A percentile compares a stretch with the other conserved stretches of the same genome.
Evolutionary conservation across 202 grass and related monocot species (phyloP).

Genomic region (Carex arenaria): DNA sequence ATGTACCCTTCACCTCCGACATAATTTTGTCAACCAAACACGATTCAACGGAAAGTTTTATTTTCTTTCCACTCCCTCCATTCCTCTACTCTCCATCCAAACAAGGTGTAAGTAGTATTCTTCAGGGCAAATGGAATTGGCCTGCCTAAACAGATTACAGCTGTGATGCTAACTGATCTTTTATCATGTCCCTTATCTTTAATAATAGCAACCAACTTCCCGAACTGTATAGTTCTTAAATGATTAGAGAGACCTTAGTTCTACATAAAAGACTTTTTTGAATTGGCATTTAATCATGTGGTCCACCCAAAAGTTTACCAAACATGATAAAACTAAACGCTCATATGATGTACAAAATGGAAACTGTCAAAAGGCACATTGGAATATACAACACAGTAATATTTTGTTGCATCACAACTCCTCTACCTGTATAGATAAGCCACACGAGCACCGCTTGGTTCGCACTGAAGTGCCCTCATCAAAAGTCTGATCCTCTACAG

Average conservation of each 20-base stretch:
- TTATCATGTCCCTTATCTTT: not conserved
- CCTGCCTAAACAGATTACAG: no score
- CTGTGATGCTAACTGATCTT: not conserved
- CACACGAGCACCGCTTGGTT: slow-evolving; percentile 72
- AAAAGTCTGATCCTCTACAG: slow-evolving; percentile 55
- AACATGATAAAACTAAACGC: not conserved
- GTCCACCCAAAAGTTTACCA: not conserved
- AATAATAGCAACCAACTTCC: not conserved
- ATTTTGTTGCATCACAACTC: slow-evolving; percentile 41
- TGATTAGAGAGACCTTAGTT: not conserved
- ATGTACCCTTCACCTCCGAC: no score
- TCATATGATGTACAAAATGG: not conserved
- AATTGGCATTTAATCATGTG: not conserved
- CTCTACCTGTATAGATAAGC: slow-evolving; percentile 84
- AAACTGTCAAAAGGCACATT: not conserved
- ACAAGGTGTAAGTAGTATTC: no score
- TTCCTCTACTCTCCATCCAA: no score
- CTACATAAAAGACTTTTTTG: not conserved
- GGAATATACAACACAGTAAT: not conserved
- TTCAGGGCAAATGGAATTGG: not conserved
- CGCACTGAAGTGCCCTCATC: slow-evolving; percentile 55
- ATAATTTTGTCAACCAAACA: no score
- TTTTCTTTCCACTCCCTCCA: no score
- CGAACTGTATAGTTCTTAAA: slow-evolving; percentile 8
- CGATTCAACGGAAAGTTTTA: no score